Evolutionary conservation across 352 stramenopile genomes (phyloP).

Genomic region (Thalassiosira delicatula): DNA sequence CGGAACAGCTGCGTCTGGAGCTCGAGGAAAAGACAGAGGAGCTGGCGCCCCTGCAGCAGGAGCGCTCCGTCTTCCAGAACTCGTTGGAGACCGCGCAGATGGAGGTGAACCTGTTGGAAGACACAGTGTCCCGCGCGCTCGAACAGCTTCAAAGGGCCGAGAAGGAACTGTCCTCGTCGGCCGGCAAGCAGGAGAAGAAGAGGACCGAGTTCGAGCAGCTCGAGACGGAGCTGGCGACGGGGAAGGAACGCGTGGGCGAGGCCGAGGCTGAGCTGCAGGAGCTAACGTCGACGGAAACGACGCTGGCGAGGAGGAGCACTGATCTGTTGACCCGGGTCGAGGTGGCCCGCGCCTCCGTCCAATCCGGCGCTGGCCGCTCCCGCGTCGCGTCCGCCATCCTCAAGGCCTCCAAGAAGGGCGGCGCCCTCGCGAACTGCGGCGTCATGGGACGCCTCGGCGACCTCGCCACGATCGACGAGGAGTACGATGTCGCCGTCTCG

Average conservation of each 20-base stretch:
- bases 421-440: constrained; percentile 90
- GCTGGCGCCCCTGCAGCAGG: constrained; percentile 82
- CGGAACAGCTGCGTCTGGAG: constrained; percentile 77
- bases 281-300: constrained; percentile 82
- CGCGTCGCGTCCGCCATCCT: constrained; percentile 91
- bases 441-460: constrained; percentile 96
- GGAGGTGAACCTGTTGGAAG: constrained; percentile 80
- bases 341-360: constrained; percentile 87
- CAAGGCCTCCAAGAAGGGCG: constrained; percentile 88
- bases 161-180: constrained; percentile 80
- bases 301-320: constrained; percentile 72
- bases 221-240: constrained; percentile 68
- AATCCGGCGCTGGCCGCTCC: constrained; percentile 85
- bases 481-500: constrained; percentile 98
- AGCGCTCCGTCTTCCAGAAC: constrained; percentile 77
- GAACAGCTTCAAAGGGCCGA: constrained; percentile 75
- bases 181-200: constrained; percentile 67
- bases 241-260: constrained; percentile 62
- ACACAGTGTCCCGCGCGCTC: constrained; percentile 70
- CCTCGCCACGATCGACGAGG: constrained; percentile 92
- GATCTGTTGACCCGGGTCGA: constrained; percentile 79
- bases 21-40: constrained; percentile 84
- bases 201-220: constrained; percentile 60
- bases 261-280: constrained; percentile 84
- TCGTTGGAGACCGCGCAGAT: constrained; percentile 81